A percentile compares a stretch with the other conserved stretches of the same genome.
These are phyloP conservation scores for Fusarium tupiense DNA, from an alignment of 2,329 filamentous ascomycete species.

Conservation along the genomic window DNA sequence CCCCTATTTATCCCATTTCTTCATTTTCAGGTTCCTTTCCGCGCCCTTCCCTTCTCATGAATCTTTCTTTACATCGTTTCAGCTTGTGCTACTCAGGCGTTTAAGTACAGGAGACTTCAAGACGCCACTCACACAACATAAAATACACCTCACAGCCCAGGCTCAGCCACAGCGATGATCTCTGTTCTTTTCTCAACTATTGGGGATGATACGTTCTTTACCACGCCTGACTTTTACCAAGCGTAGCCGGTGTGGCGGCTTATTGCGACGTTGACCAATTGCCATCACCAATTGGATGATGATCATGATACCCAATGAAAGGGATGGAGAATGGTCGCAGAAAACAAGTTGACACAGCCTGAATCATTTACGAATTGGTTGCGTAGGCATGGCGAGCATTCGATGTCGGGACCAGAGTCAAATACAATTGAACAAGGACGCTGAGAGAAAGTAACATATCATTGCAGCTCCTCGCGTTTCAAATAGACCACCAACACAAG, in stretches of 20 bases:
- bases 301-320: neutral
- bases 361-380: neutral
- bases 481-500: neutral
- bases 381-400: neutral
- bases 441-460: neutral
- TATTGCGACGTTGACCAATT: neutral
- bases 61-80: neutral
- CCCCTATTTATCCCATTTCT: neutral
- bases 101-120: neutral
- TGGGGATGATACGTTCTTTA: neutral
- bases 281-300: neutral
- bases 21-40: neutral
- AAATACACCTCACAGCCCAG: neutral
- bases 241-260: neutral
- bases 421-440: neutral
- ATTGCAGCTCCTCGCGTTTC: constrained; percentile 1
- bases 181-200: neutral
- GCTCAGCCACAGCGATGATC: constrained; percentile 9
- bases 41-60: neutral
- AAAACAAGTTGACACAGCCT: neutral
- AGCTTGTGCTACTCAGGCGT: neutral
- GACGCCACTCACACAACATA: neutral
- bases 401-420: neutral
- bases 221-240: neutral
- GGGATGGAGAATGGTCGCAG: neutral